phyloP scores from a whole-genome alignment of 2,329 filamentous ascomycete genomes.

The Lachnellula cervina region DNA sequence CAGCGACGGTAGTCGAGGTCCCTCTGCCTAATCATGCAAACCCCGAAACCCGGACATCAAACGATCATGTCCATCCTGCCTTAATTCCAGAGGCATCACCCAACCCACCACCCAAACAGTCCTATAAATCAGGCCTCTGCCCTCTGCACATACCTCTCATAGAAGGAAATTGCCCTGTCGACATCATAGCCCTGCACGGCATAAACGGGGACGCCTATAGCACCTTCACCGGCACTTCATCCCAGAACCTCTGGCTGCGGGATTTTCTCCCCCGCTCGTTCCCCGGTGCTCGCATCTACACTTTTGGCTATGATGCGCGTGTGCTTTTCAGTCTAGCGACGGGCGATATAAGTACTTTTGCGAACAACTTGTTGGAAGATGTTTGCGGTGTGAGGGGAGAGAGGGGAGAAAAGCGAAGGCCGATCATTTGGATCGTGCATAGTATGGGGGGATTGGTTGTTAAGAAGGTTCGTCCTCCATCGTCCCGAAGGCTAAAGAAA shows the following conservation, averaged over 20 bases:
- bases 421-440: conserved; percentile 12
- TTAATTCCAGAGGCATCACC: not conserved
- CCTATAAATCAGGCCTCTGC: not conserved
- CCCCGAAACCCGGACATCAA: not conserved
- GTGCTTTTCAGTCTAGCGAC: conserved; percentile 4
- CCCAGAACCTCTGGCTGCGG: conserved; percentile 7
- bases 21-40: not conserved
- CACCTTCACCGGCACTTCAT: conserved; percentile 10
- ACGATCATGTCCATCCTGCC: not conserved
- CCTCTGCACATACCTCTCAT: not conserved
- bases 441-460: conserved; percentile 14
- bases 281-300: conserved; percentile 12
- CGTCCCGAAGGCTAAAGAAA: not conserved
- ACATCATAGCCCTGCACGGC: conserved; percentile 10
- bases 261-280: conserved; percentile 13
- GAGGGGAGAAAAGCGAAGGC: conserved; percentile 2
- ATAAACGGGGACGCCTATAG: conserved; percentile 4
- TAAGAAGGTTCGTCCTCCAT: conserved; percentile 4
- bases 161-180: not conserved
- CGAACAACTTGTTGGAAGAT: conserved; percentile 7
- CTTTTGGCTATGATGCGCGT: conserved; percentile 16
- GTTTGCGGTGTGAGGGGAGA: conserved; percentile 3
- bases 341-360: conserved; percentile 8
- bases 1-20: not conserved
- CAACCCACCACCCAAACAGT: not conserved